Base-by-base conservation (phyloP, 179 eudicot species). In the Kewa caespitosa region DNA sequence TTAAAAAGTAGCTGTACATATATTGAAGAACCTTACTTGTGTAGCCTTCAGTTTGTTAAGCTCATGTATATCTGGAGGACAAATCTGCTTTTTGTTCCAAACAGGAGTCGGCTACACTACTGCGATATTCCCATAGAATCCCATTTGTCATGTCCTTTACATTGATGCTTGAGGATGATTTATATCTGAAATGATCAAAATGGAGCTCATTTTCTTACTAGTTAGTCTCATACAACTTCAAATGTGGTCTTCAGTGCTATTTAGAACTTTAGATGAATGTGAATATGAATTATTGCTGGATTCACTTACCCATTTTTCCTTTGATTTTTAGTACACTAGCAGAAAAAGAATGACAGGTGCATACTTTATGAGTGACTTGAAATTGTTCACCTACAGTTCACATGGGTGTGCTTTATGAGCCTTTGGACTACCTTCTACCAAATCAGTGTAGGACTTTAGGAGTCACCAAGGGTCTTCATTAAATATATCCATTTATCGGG, bases 1-100 rank as follows among this genome's bases (percentile, higher is more conserved):
- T 74, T 72, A 32, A 60, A 62, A 73, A 46, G 33, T 60, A 57
- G 74, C 1, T 67, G 74, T 36, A 60, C n/a, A n/a, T 62, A 42
- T 46, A 15, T 63, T 15, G 31, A 46, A n/a, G n/a, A n/a, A 33
- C 52, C 27, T 28, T 36, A 61, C 70, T 37, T 34, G 70, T 34
- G 70, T 52, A 61, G 32, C 18, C 33, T 36, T 31, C 43, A 55
- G n/a, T n/a, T n/a, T n/a, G n/a, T n/a, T n/a, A n/a, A n/a, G 9
- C 30, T 31, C 41, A 34, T 34, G 8, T 48, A 30, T n/a, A 33
- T 78, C 18, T 38, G 38, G n/a, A 18, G 60, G 48, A 54, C 38
- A 36, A 74, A 18, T n/a, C 41, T 22, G 57, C 39, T 20, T 50
- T 39, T 27, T 33, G 63, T 30, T n/a, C n/a, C n/a, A n/a, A n/a